Evolutionary conservation across 768 basidiomycete genomes (phyloP).

Genomic region (Rhodotorula taiwanensis): DNA sequence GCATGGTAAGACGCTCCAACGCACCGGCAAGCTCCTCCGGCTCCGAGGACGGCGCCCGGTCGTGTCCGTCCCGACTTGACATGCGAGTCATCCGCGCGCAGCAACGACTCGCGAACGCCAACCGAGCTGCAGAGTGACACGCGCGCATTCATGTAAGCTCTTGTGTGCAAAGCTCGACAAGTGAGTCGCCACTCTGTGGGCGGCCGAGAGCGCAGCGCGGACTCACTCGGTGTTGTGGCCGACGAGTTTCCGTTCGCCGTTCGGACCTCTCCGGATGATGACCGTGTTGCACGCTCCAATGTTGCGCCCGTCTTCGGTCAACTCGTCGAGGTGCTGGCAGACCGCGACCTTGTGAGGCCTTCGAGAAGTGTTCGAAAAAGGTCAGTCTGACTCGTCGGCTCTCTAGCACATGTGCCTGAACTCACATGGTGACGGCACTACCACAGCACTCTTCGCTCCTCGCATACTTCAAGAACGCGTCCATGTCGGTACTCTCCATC

Average conservation of each 20-base stretch:
- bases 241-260: slow-evolving; percentile 34
- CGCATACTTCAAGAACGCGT: slow-evolving; percentile 32
- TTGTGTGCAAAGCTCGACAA: not conserved
- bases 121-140: slow-evolving; percentile 11
- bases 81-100: slow-evolving; percentile 27
- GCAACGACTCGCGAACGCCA: slow-evolving; percentile 28
- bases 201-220: too few relatives aligned
- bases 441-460: slow-evolving; percentile 38
- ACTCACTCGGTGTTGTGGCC: slow-evolving; percentile 41
- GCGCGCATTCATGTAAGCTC: not conserved
- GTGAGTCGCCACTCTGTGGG: too few relatives aligned
- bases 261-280: slow-evolving; percentile 22
- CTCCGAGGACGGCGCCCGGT: slow-evolving; percentile 37
- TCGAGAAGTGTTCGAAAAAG: not conserved
- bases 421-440: slow-evolving; percentile 39
- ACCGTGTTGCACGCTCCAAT: slow-evolving; percentile 40
- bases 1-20: too few relatives aligned
- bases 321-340: slow-evolving; percentile 31
- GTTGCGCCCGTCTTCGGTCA: slow-evolving; percentile 36
- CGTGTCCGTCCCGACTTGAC: slow-evolving; percentile 27
- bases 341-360: slow-evolving; percentile 40
- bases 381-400: not conserved
- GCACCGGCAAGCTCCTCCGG: slow-evolving; percentile 38
- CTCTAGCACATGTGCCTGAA: not conserved
- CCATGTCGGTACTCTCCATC: slow-evolving; percentile 33